Conservation (phyloP, 129 eudicot genomes). For the Flaveria brownii region DNA sequence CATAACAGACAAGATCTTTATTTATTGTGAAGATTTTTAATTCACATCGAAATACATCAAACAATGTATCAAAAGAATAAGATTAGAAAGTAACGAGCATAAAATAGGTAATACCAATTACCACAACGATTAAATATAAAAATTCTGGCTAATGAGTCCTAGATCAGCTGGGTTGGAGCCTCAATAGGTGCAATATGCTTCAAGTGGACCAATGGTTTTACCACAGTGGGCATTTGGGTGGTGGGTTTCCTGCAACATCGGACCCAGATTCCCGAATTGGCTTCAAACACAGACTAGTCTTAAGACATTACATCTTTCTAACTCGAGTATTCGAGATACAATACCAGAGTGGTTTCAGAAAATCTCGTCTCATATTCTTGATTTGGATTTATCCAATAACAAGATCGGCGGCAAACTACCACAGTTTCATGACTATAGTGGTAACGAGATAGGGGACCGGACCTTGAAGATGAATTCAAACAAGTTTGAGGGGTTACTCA, state of each 20-base stretch:
- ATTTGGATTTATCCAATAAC: background rate
- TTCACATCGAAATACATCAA: too few species aligned
- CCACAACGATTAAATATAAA: too few species aligned
- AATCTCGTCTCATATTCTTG: background rate
- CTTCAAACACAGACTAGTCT: slow-evolving; percentile 1
- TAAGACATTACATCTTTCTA: background rate
- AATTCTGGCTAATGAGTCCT: too few species aligned
- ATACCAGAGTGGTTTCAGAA: slow-evolving; percentile 8
- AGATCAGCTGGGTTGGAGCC: too few species aligned
- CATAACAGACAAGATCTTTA: too few species aligned
- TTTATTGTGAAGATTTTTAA: too few species aligned
- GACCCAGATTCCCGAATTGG: slow-evolving; percentile 12
- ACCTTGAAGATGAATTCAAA: background rate
- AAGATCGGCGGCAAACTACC: background rate
- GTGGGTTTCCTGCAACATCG: background rate
- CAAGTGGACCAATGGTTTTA: too few species aligned
- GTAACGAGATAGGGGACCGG: background rate
- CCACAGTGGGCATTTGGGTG: too few species aligned
- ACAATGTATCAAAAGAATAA: too few species aligned
- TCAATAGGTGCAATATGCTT: too few species aligned
- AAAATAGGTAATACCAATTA: too few species aligned
- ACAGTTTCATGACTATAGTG: background rate
- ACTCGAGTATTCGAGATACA: background rate
- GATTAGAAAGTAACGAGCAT: too few species aligned
- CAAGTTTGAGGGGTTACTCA: slow-evolving; percentile 13